phyloP scores from a whole-genome alignment of 305 asterid species.

The Fraxinus dipetala region DNA sequence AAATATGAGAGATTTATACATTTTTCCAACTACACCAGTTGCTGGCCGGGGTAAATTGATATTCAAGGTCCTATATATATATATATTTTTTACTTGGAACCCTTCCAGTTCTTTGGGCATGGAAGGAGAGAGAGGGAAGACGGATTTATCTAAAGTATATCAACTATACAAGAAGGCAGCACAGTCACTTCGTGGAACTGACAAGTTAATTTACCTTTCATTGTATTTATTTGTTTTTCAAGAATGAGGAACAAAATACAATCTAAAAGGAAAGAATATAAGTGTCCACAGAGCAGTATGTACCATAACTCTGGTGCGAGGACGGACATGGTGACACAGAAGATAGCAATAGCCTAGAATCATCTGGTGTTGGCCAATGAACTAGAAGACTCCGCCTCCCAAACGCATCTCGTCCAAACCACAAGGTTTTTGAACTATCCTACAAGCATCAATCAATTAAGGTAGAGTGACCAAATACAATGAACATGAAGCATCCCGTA shows the following conservation, averaged over 20 bases:
- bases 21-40: neutral
- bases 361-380: constrained; percentile 85
- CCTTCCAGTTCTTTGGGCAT: neutral
- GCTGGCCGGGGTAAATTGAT: neutral
- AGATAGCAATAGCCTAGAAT: constrained; percentile 73
- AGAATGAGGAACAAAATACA: neutral
- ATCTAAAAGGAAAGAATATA: neutral
- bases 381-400: constrained; percentile 95
- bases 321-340: constrained; percentile 77
- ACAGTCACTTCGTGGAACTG: neutral
- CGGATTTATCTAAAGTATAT: neutral
- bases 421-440: constrained; percentile 77
- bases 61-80: neutral
- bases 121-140: neutral
- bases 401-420: constrained; percentile 97
- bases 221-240: neutral
- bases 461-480: constrained; percentile 17
- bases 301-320: constrained; percentile 46
- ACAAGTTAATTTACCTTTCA: neutral
- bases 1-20: neutral
- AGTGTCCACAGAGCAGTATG: constrained; percentile 6
- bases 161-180: neutral
- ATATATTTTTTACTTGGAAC: neutral
- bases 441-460: constrained; percentile 39
- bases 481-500: constrained; percentile 8